phyloP scores from a whole-genome alignment of 257 asterid genomes.

The Leptodermis oblonga region DNA sequence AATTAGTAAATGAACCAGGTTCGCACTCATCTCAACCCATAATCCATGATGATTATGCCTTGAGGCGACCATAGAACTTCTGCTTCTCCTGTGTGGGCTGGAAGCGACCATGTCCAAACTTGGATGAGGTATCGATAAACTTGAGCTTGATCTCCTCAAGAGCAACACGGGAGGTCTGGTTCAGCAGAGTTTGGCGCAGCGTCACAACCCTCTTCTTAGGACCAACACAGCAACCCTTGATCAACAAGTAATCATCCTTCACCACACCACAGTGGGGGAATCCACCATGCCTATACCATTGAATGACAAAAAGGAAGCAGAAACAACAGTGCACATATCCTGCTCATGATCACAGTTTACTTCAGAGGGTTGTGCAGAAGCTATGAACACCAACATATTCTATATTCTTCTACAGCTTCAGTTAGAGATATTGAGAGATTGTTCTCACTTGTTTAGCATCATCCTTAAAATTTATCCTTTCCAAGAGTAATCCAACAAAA shows the following conservation, averaged over 20 bases:
- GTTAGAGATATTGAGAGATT: no score
- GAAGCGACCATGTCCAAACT: constrained; percentile 82
- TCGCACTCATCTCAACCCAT: neutral
- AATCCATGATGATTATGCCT: constrained; percentile 38
- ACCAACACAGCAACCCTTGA: constrained; percentile 75
- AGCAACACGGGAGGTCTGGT: constrained; percentile 68
- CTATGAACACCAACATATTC: no score
- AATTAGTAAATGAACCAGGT: neutral
- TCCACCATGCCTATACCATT: no score
- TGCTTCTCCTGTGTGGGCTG: constrained; percentile 73
- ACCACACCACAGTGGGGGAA: constrained; percentile 76
- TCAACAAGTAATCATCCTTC: constrained; percentile 69
- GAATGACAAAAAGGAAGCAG: no score
- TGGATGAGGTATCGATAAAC: constrained; percentile 68
- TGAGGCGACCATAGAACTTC: constrained; percentile 49
- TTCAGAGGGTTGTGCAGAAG: no score
- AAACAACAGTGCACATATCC: no score
- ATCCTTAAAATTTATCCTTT: no score
- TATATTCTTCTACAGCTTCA: no score
- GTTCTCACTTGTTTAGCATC: no score
- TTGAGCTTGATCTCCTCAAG: constrained; percentile 66
- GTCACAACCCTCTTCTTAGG: constrained; percentile 82
- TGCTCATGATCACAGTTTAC: no score
- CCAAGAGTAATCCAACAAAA: no score
- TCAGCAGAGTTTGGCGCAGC: constrained; percentile 61